Percentiles rank a stretch among this genome's conserved stretches.
Evolutionary conservation across 306 rosid genomes (phyloP).

Genomic region (Quercus alba): DNA sequence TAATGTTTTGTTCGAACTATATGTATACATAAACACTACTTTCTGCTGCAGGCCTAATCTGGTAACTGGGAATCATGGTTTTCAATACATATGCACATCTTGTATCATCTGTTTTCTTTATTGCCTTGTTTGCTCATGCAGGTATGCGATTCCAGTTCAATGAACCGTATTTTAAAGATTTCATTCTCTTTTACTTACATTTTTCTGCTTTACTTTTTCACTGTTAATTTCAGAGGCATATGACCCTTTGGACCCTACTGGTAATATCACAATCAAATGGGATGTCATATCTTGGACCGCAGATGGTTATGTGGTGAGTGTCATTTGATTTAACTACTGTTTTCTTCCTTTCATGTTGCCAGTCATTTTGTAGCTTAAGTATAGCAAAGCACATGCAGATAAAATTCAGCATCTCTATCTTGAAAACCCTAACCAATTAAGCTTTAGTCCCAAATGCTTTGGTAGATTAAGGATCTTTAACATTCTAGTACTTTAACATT

Average conservation of each 20-base stretch:
- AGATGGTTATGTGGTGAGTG: slow-evolving; percentile 84
- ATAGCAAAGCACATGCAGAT: too few species aligned
- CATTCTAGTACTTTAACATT: too few species aligned
- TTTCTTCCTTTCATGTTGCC: too few species aligned
- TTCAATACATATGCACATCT: neutral
- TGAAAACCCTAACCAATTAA: neutral
- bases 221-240: slow-evolving; percentile 50
- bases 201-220: neutral
- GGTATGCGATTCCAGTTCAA: slow-evolving; percentile 36
- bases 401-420: too few species aligned
- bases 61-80: too few species aligned
- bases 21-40: too few species aligned
- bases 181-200: neutral
- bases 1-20: too few species aligned
- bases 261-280: slow-evolving; percentile 86
- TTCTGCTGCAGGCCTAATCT: too few species aligned
- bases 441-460: too few species aligned
- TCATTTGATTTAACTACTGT: neutral
- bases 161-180: neutral
- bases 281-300: slow-evolving; percentile 92
- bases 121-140: slow-evolving; percentile 47
- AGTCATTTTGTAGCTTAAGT: too few species aligned
- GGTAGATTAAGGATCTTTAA: too few species aligned
- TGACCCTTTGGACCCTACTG: slow-evolving; percentile 95
- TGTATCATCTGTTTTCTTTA: slow-evolving; percentile 40